Evolutionary conservation across 192 early-diverging fungal species (phyloP).

Genomic region (Borealophlyctis nickersoniae): DNA sequence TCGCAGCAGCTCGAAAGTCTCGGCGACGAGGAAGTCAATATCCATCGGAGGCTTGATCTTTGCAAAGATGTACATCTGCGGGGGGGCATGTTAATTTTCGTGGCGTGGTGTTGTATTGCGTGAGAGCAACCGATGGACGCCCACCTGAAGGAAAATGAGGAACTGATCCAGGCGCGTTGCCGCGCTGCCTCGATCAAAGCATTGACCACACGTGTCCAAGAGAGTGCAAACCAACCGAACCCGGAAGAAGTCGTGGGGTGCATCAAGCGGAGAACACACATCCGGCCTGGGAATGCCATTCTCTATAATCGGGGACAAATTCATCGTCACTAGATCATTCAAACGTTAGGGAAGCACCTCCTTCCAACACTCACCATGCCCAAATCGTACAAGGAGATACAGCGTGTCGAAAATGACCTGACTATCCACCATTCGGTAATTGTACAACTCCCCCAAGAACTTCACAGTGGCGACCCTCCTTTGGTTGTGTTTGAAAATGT

Average conservation of each 20-base stretch:
- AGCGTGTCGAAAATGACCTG: conserved; percentile 79
- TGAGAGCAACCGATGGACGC: not conserved
- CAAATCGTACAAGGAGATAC: conserved; percentile 77
- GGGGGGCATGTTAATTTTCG: not conserved
- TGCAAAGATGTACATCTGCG: conserved; percentile 77
- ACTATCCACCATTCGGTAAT: conserved; percentile 81
- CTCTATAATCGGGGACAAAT: conserved; percentile 48
- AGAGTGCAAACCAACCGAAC: conserved; percentile 82
- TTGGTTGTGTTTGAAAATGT: conserved; percentile 92
- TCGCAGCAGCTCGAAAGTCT: conserved; percentile 67
- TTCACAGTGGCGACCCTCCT: conserved; percentile 73
- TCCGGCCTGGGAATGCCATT: conserved; percentile 50
- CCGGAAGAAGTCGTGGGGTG: conserved; percentile 87
- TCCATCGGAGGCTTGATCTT: conserved; percentile 85
- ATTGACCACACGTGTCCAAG: conserved; percentile 82
- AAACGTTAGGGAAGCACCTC: no score
- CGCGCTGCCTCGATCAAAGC: conserved; percentile 65
- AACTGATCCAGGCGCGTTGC: conserved; percentile 71
- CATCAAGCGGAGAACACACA: conserved; percentile 65
- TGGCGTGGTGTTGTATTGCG: no score
- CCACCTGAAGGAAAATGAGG: conserved; percentile 75
- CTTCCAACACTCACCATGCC: conserved; percentile 64
- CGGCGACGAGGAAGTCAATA: conserved; percentile 80
- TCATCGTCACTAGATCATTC: no score
- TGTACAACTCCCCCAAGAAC: conserved; percentile 91